These are phyloP conservation scores for Grigorovia transvaalensis DNA, from an alignment of 805 yeast species.

Conservation along the genomic window DNA sequence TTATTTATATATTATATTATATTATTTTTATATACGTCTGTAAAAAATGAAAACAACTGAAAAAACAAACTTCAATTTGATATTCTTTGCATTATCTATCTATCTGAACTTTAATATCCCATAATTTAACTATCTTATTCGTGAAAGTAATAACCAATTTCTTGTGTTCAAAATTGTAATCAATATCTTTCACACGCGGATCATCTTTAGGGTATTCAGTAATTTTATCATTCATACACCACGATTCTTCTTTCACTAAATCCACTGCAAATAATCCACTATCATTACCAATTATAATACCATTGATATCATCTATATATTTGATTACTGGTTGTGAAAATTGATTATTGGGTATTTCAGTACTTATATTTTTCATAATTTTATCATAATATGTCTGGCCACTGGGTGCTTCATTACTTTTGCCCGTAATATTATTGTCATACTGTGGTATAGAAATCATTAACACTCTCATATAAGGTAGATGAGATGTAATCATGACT, in stretches of 20 bases:
- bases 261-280: slow-evolving; percentile 22
- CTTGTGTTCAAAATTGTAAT: slow-evolving; percentile 5
- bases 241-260: slow-evolving; percentile 18
- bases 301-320: slow-evolving; percentile 10
- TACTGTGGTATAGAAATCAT: slow-evolving; percentile 37
- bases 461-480: slow-evolving; percentile 65
- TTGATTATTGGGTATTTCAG: slow-evolving; percentile 20
- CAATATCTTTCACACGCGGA: slow-evolving; percentile 20
- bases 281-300: slow-evolving; percentile 21
- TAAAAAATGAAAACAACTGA: not conserved
- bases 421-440: no score
- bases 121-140: not conserved
- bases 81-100: not conserved
- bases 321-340: slow-evolving; percentile 24
- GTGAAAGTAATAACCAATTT: slow-evolving; percentile 7
- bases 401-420: not conserved
- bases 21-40: not conserved
- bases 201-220: slow-evolving; percentile 18
- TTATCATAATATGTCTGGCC: slow-evolving; percentile 15
- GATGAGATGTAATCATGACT: slow-evolving; percentile 65
- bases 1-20: no score
- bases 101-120: not conserved
- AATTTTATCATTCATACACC: slow-evolving; percentile 28
- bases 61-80: not conserved
- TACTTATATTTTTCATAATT: slow-evolving; percentile 20